These are phyloP conservation scores for Ceratobasidium sp. DNA, from an alignment of 1,284 basidiomycete species.

Conservation along the genomic window DNA sequence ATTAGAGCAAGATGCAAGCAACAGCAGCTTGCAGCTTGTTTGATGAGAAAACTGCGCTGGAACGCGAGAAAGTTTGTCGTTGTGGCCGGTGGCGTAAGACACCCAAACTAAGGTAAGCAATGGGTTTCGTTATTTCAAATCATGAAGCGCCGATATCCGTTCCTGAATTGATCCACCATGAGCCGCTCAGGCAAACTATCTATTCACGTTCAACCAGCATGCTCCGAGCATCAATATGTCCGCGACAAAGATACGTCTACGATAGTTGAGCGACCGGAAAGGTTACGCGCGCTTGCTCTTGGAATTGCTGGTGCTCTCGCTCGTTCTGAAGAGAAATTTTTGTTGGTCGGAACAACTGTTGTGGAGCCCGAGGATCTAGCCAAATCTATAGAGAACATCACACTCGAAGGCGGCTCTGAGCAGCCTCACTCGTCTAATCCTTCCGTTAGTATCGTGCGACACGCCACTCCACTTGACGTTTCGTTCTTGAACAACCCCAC, in stretches of 20 bases:
- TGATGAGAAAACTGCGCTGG: no score
- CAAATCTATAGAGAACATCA: constrained; percentile 64
- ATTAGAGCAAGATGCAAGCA: no score
- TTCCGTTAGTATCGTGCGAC: constrained; percentile 29
- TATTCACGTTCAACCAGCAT: constrained; percentile 74
- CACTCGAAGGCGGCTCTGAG: constrained; percentile 43
- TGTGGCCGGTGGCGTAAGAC: neutral
- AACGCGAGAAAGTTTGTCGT: no score
- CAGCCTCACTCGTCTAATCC: neutral
- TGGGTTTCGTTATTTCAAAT: neutral
- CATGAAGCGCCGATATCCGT: neutral
- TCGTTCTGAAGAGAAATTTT: constrained; percentile 68
- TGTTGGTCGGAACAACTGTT: neutral
- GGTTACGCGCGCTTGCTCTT: constrained; percentile 84
- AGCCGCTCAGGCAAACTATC: constrained; percentile 43
- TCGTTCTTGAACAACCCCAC: constrained; percentile 70
- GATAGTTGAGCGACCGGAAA: constrained; percentile 90
- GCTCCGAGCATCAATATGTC: constrained; percentile 82
- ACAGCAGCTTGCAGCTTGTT: no score
- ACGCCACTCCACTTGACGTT: constrained; percentile 48
- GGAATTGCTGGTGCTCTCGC: constrained; percentile 85
- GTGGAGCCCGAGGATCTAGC: constrained; percentile 7
- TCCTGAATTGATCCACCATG: constrained; percentile 21
- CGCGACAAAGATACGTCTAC: constrained; percentile 78
- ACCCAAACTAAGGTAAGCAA: neutral